Base-by-base conservation (phyloP, 495 filamentous ascomycete genomes). In the Xeromyces bisporus region DNA sequence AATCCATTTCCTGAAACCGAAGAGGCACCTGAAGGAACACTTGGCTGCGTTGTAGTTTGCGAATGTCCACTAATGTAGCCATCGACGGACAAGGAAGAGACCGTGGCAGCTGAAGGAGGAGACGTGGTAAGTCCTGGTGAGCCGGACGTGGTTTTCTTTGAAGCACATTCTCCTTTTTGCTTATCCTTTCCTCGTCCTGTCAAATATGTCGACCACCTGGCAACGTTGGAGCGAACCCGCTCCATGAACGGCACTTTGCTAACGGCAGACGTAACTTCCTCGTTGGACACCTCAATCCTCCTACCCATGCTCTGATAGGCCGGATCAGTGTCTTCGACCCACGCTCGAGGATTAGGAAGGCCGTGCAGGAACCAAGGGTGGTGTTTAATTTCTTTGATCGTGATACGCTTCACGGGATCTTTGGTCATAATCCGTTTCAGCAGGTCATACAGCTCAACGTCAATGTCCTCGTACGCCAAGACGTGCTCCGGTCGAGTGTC, bases 271-370 rank as follows among this genome's bases (percentile, higher is more conserved):
- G 80, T 82, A 36, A 99, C 73, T 50, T 99, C 89, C 42, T 77
- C 73, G 31, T 77, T 78, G 9, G 89, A 85, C 28, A 99, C 80
- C 47, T 93, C 78, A 41, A 99, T 96, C 57, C 73, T 81, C 54
- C 81, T 77, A 37, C 84, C 84, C 32, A 85, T 75, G 35, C 75
- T 78, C 36, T 77, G 76, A 16, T 73, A 67, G 14, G 66, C 74
- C 4, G 87, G 85, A 48, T 99, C 91, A 4, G 83, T 93, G 34
- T 93, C 81, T 40, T 94, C 84, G 10, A 96, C 69, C 89, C 89
- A 99, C 2, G 61, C 56, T 14, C 68, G 57, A 26, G 76, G 70
- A 40, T 93, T 76, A 18, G 67, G 56, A 27, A 99, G 69, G 26
- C 76, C 87, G 27, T 73, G 52, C n/a, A 86, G 62, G 20, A 93